phyloP scores from a whole-genome alignment of 2,329 filamentous ascomycete genomes.

The Monosporascus sp. region DNA sequence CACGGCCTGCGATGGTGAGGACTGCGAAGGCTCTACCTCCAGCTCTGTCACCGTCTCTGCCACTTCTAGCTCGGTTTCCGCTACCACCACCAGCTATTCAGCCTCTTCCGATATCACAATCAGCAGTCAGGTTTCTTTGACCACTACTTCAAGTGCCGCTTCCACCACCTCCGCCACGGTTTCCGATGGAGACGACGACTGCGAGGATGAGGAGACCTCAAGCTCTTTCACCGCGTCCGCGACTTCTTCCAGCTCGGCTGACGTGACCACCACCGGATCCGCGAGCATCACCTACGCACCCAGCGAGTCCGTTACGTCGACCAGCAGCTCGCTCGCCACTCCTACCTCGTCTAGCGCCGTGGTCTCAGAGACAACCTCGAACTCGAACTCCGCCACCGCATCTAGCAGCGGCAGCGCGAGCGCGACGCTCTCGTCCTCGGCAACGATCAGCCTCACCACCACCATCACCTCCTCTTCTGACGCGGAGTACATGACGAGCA shows the following conservation, averaged over 20 bases:
- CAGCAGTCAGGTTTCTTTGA: neutral
- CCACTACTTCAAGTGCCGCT: neutral
- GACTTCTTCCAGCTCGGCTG: slow-evolving; percentile 4
- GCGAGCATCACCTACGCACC: slow-evolving; percentile 2
- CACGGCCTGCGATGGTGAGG: neutral
- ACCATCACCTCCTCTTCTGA: slow-evolving; percentile 3
- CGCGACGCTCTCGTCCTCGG: neutral
- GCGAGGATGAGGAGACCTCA: slow-evolving; percentile 1
- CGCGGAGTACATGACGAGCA: slow-evolving; percentile 20
- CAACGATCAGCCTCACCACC: neutral
- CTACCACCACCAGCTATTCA: neutral
- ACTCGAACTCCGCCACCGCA: neutral
- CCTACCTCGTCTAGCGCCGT: neutral
- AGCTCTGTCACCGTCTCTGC: neutral
- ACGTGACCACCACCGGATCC: slow-evolving; percentile 2
- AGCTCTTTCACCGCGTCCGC: slow-evolving; percentile 9
- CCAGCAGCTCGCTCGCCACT: neutral
- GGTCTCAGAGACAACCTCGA: too few species aligned
- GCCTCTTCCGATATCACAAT: too few species aligned
- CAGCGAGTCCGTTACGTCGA: neutral
- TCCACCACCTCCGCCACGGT: slow-evolving; percentile 1
- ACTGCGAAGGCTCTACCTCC: neutral
- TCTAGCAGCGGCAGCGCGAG: neutral
- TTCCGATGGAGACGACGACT: neutral
- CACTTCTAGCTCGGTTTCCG: too few species aligned